A percentile compares a stretch with the other conserved stretches of the same genome.
Conservation (phyloP, 441 rosid genomes). For the Syzygium malaccense region DNA sequence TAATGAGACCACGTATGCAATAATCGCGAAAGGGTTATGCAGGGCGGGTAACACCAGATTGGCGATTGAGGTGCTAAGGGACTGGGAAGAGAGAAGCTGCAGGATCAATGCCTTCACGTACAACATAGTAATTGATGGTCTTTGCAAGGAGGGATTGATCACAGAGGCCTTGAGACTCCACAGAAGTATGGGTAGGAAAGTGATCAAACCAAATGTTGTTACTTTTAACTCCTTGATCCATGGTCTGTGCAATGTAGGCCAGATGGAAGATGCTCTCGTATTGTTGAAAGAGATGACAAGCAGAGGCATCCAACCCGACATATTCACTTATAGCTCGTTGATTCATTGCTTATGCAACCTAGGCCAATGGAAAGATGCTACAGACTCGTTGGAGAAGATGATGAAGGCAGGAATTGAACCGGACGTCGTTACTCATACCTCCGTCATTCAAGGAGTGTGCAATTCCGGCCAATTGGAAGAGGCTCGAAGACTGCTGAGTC, state of each 20-base stretch:
- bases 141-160: no score
- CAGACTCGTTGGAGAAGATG: background rate
- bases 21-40: no score
- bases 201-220: no score
- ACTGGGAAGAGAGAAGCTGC: no score
- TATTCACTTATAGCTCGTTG: accelerated
- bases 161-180: no score
- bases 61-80: no score
- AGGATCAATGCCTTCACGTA: no score
- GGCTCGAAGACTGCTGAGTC: background rate
- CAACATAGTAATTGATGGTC: no score
- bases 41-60: no score
- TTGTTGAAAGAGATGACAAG: background rate
- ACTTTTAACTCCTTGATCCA: background rate
- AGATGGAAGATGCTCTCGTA: background rate
- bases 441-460: background rate
- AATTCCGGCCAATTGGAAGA: background rate
- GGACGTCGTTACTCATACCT: background rate
- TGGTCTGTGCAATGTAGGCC: no score
- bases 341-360: background rate
- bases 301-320: background rate
- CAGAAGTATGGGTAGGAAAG: no score
- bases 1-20: no score
- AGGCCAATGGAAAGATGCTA: background rate
- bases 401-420: background rate